Base-by-base conservation (phyloP, 2,329 filamentous ascomycete genomes). In the Furcasterigmium furcatum region DNA sequence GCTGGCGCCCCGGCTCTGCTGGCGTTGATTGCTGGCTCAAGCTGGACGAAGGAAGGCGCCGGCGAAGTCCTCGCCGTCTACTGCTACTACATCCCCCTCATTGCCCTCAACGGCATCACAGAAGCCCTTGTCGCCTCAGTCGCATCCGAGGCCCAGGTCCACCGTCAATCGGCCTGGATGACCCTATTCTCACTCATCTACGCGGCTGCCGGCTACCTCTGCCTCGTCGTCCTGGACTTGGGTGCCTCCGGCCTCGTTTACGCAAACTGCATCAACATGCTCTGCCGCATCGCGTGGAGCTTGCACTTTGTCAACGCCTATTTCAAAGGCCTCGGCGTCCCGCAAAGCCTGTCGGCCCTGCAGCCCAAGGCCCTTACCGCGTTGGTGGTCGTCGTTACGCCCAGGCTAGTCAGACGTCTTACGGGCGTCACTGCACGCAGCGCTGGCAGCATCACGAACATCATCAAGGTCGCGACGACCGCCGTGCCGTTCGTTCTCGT, bases 81-180 rank as follows among this genome's bases (percentile, higher is more conserved):
- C 66, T 91, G 89, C 69, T 91, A 90, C 65, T 97, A 96, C 68
- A 88, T 99, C 48, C 94, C 94, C 1, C 82, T 97, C 21, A 77
- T 97, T 4, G 94, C 92, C 4, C 71, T 95, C 56, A 99, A 99
- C 59, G 94, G 94, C 43, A 81, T 97, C 19, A 82, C 87, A 2
- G 94, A 99, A 67, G 89, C 91, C 0, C 97, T 99, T 57, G 91
- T 97, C 14, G 85, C 91, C 1, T 90, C 89, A 3, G 88, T 95
- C 1, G 91, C 92, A 1, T 85, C 80, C 0, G 79, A 89, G 51
- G 66, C 75, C 4, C 79, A 97, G 54, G 79, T 99, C 4, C 82
- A 89, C 51, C 66, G 62, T 4, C 94, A 99, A 63, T 89, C 87
- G 1, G 62, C 82, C 5, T 94, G 85, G 83, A 97, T 99, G 92